Evolutionary conservation across 768 basidiomycete species (phyloP).

Genomic region (Guyanaporus albipodus): DNA sequence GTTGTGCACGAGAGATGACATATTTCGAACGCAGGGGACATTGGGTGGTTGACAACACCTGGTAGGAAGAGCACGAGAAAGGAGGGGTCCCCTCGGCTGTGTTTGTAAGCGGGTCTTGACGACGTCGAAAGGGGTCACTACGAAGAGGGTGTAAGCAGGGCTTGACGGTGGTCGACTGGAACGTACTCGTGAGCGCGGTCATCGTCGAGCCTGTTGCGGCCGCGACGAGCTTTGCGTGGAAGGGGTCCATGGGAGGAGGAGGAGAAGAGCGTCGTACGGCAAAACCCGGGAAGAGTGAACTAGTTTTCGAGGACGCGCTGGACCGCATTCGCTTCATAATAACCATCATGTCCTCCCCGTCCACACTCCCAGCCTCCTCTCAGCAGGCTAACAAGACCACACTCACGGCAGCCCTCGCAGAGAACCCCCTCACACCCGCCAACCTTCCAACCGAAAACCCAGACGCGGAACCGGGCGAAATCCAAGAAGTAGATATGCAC

Average conservation of each 20-base stretch:
- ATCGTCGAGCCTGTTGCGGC: constrained; percentile 76
- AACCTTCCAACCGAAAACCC: constrained; percentile 29
- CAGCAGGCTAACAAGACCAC: constrained; percentile 80
- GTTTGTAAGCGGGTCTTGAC: constrained; percentile 97
- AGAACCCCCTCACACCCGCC: constrained; percentile 36
- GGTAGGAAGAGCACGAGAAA: constrained; percentile 50
- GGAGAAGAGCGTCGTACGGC: constrained; percentile 10
- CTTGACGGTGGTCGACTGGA: constrained; percentile 1
- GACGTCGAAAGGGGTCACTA: constrained; percentile 99
- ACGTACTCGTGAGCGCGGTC: constrained; percentile 80
- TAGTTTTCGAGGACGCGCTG: neutral
- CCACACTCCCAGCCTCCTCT: constrained; percentile 54
- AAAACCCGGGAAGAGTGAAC: constrained; percentile 19
- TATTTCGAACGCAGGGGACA: constrained; percentile 60
- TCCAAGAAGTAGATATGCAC: constrained; percentile 84
- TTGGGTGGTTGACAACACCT: constrained; percentile 66
- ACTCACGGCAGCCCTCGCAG: constrained; percentile 67
- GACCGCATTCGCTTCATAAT: neutral
- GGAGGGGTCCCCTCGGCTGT: constrained; percentile 58
- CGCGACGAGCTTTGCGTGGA: constrained; percentile 75
- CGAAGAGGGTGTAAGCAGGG: constrained; percentile 5
- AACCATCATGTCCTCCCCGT: constrained; percentile 21
- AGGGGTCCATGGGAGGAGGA: constrained; percentile 49
- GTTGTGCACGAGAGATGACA: constrained; percentile 69
- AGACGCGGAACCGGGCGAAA: constrained; percentile 72